phyloP scores from a whole-genome alignment of 495 filamentous ascomycete species.

The Oleoguttula mirabilis region DNA sequence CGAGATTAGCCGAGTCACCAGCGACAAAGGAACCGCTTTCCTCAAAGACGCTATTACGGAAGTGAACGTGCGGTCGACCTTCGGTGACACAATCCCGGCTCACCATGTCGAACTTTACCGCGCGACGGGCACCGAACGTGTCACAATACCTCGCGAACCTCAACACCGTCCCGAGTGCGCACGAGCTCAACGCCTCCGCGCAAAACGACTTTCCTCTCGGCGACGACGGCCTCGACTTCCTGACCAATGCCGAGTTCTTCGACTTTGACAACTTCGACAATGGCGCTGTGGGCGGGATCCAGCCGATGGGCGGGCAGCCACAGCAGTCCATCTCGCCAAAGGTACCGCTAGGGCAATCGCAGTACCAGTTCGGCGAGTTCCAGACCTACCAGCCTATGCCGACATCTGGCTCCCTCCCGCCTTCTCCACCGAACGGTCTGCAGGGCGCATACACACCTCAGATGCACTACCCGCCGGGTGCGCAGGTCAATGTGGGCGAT shows the following conservation, averaged over 20 bases:
- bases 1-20: no score
- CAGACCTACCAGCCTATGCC: background rate
- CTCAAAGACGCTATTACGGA: no score
- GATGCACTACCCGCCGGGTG: constrained; percentile 11
- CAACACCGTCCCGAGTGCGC: constrained; percentile 61
- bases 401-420: background rate
- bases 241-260: constrained; percentile 89
- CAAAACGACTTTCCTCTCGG: constrained; percentile 45
- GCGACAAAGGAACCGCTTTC: no score
- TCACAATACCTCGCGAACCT: constrained; percentile 79
- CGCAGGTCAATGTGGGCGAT: constrained; percentile 1
- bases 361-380: constrained; percentile 12
- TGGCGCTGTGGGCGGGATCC: background rate
- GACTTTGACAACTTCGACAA: constrained; percentile 55
- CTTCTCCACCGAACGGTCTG: background rate
- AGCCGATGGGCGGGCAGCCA: no score
- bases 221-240: constrained; percentile 70
- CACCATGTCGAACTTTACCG: constrained; percentile 30
- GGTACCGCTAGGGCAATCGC: no score
- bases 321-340: no score
- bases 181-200: constrained; percentile 41
- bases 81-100: no score
- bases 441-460: constrained; percentile 9
- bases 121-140: constrained; percentile 66
- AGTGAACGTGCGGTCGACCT: no score